Evolutionary conservation across 345 rosid species (phyloP).

Genomic region (Heritiera littoralis): DNA sequence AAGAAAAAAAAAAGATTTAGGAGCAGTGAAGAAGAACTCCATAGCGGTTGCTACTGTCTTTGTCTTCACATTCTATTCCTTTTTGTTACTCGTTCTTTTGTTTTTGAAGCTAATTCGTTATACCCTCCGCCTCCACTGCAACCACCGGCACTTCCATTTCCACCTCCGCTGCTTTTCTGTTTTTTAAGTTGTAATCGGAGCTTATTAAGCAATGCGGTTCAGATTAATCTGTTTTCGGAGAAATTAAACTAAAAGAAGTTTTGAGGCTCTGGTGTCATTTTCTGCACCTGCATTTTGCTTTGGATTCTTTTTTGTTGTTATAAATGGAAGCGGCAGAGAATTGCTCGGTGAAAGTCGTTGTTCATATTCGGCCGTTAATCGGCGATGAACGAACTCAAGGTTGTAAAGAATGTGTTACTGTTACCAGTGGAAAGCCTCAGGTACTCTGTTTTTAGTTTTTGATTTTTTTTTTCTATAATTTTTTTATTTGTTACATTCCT

Average conservation of each 20-base stretch:
- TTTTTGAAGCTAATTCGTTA: conserved; percentile 15
- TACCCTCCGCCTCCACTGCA: conserved; percentile 6
- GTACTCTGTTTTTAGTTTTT: conserved; percentile 28
- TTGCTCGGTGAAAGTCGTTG: conserved; percentile 76
- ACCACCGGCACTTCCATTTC: conserved; percentile 12
- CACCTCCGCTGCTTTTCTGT: not conserved
- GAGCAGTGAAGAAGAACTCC: conserved; percentile 37
- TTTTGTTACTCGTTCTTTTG: conserved; percentile 16
- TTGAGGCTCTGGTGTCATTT: not conserved
- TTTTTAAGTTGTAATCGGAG: conserved; percentile 26
- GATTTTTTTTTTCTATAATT: too few relatives aligned
- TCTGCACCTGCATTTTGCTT: conserved; percentile 22
- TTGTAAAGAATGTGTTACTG: conserved; percentile 72
- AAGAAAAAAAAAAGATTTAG: not conserved
- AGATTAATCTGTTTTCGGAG: conserved; percentile 25
- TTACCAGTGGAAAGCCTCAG: conserved; percentile 73
- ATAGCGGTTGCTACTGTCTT: conserved; percentile 24
- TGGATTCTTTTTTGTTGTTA: not conserved
- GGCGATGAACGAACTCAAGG: conserved; percentile 72
- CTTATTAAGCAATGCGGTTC: conserved; percentile 24
- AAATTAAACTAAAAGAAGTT: not conserved
- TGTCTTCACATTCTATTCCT: conserved; percentile 22
- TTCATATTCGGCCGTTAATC: conserved; percentile 74
- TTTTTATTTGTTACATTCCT: not conserved
- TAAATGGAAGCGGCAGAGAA: conserved; percentile 43